Percentiles rank a stretch among this genome's conserved stretches.
These are phyloP conservation scores for Pseudocercospora fijiensis DNA, from an alignment of 2,329 filamentous ascomycete genomes.

Conservation along the genomic window DNA sequence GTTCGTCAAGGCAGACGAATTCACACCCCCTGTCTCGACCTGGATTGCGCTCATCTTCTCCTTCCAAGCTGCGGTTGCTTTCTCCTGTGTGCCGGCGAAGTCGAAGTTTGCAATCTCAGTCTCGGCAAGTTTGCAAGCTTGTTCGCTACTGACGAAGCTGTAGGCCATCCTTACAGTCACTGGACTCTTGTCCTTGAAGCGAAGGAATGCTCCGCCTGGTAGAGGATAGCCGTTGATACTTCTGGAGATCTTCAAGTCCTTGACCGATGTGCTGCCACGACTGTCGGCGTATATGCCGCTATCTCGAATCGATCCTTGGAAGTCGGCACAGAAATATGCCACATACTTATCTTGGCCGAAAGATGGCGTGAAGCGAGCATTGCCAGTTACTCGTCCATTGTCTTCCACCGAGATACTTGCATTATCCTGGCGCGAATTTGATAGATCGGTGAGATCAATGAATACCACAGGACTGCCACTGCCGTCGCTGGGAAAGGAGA, in stretches of 20 bases:
- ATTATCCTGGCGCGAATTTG: conserved; percentile 53
- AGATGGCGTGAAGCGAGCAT: conserved; percentile 58
- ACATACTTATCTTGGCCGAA: conserved; percentile 61
- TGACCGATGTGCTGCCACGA: conserved; percentile 48
- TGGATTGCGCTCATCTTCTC: conserved; percentile 43
- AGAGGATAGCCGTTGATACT: conserved; percentile 42
- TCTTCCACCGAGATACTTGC: conserved; percentile 56
- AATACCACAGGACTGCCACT: conserved; percentile 55
- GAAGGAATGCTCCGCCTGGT: conserved; percentile 42
- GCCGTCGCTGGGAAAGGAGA: conserved; percentile 50
- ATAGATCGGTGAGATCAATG: conserved; percentile 60
- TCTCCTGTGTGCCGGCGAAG: conserved; percentile 54
- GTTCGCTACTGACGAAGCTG: conserved; percentile 62
- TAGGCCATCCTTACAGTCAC: conserved; percentile 61
- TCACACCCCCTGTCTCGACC: conserved; percentile 40
- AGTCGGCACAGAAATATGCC: conserved; percentile 61
- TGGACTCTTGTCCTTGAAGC: conserved; percentile 46
- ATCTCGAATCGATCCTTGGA: conserved; percentile 52
- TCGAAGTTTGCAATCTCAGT: conserved; percentile 61
- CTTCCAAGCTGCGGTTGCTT: conserved; percentile 42
- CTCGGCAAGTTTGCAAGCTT: conserved; percentile 61
- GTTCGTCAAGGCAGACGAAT: conserved; percentile 29
- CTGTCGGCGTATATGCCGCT: conserved; percentile 54
- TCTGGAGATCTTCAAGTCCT: conserved; percentile 38
- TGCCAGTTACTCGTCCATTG: conserved; percentile 57